Percentiles rank a stretch among this genome's conserved stretches.
Conservation (phyloP, 352 stramenopile species). For the Chrysophaeum taylorii region DNA sequence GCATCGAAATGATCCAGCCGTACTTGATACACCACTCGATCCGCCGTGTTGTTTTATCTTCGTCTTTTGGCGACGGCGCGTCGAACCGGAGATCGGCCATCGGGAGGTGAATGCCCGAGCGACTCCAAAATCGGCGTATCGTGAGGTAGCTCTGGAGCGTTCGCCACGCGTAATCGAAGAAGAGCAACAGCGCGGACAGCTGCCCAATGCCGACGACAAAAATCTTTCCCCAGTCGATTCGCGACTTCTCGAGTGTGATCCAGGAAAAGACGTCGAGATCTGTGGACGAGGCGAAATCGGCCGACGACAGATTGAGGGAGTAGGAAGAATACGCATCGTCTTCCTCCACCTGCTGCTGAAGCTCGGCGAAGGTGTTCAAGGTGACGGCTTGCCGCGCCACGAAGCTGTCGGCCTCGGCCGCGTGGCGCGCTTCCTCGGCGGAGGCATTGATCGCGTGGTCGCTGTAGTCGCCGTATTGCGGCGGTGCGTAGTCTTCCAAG, state of each 20-base stretch:
- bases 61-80: too few species aligned
- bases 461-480: slow-evolving; percentile 20
- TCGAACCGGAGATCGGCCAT: slow-evolving; percentile 27
- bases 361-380: slow-evolving; percentile 24
- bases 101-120: slow-evolving; percentile 23
- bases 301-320: slow-evolving; percentile 17
- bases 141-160: slow-evolving; percentile 23
- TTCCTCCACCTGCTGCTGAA: not conserved
- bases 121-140: slow-evolving; percentile 27
- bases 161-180: slow-evolving; percentile 30
- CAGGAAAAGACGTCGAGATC: too few species aligned
- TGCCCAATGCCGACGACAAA: too few species aligned
- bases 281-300: not conserved
- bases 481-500: slow-evolving; percentile 31
- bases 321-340: slow-evolving; percentile 11
- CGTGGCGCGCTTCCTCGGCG: slow-evolving; percentile 15
- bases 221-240: too few species aligned
- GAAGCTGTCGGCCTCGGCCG: slow-evolving; percentile 21
- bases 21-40: slow-evolving; percentile 9
- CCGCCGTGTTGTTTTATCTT: slow-evolving; percentile 15
- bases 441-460: not conserved
- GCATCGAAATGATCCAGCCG: not conserved
- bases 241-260: too few species aligned
- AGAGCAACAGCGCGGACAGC: slow-evolving; percentile 22
- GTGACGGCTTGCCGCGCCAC: slow-evolving; percentile 20